Evolutionary conservation across 2,329 filamentous ascomycete species (phyloP), one percentile per base, ranked within the genome.

Genomic region (Nigrograna mackinnonii): DNA sequence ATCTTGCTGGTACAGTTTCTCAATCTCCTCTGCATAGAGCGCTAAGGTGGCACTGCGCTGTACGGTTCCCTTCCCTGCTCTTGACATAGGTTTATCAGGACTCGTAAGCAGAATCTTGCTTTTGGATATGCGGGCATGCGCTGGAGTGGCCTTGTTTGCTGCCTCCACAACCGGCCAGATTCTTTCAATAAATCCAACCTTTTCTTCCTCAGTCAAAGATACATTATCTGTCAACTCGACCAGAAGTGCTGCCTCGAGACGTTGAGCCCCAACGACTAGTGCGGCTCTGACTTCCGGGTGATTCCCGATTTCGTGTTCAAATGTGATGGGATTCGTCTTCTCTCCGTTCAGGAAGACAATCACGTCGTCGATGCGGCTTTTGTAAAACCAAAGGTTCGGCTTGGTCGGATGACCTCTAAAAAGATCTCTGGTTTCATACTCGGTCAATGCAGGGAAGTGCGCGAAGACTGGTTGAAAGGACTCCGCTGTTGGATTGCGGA

Each of bases 281-380:
- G 40, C 40, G 7, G 34, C 35, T 7, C 17, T 16, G 7, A 43
- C 14, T 1, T 3, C 6, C 11, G 38, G 26, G 24, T 56, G 39
- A 12, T 38, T 35, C 16, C 47, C 41, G 2, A 66, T 31, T 1
- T 37, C 19, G 5, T 44, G 35, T 26, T 66, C 59, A 11, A 54
- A 39, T 5, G 40, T 6, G 3, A 54, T 45, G 19, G 61, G 62
- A 12, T 48, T 50, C 19, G 63, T 49, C 22, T 65, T 66, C 41
- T 64, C 62, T 5, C 62, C 62, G 17, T 58, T 65, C 12, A 47
- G 48, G 2, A 66, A 46, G 4, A 66, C 59, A 9, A 66, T 50
- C 0, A 64, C 34, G 35, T 72, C 70, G 16, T 62, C 59, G 20
- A 56, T 58, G 5, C 71, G 53, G 1, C 69, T 69, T 5, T 32